Base-by-base conservation (phyloP, 2,329 filamentous ascomycete species). In the Aspergillus brasiliensis region DNA sequence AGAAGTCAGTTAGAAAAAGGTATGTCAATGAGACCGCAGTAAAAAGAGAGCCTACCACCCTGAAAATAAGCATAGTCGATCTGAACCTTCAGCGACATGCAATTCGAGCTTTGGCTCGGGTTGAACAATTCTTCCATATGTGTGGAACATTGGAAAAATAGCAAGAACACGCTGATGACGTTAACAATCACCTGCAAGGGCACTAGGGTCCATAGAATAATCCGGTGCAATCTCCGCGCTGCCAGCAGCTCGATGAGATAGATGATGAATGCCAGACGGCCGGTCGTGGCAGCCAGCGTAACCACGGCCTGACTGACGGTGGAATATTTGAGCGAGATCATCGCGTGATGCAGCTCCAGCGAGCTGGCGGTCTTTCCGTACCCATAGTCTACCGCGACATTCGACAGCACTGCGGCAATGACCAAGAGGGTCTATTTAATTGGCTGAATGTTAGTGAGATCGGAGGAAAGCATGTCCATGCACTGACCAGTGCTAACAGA, bases 41-140 rank as follows among this genome's bases (percentile, higher is more conserved):
- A n/a, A 17, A 5, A 23, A 8, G 5, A n/a, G n/a, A 5, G 5
- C 38, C 11, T n/a, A 55, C 52, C 17, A 21, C 52, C 52, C 21
- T 55, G 52, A 3, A 55, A 55, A 11, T 55, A 44, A 11, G 38
- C 52, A 34, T 55, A 55, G 8, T 55, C 52, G n/a, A 55, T 55
- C 8, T 46, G 52, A 3, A 55, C 25, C n/a, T 21, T 11, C 8
- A 55, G n/a, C 5, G 52, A 55, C 52, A 55, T 55, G n/a, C 52
- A 55, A 13, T 46, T 5, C 2, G 13, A 23, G n/a, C 8, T 8
- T 8, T 27, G 8, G 5, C n/a, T 28, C 2, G 38, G 38, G 23
- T 55, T 15, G 23, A 46, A 55, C 8, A 54, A 5, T 8, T 54
- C 23, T 8, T 19, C 8, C 11, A 54, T 8, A n/a, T 42, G 34